Conservation (phyloP, 176 grass and related monocot genomes). For the Paspalum vaginatum region DNA sequence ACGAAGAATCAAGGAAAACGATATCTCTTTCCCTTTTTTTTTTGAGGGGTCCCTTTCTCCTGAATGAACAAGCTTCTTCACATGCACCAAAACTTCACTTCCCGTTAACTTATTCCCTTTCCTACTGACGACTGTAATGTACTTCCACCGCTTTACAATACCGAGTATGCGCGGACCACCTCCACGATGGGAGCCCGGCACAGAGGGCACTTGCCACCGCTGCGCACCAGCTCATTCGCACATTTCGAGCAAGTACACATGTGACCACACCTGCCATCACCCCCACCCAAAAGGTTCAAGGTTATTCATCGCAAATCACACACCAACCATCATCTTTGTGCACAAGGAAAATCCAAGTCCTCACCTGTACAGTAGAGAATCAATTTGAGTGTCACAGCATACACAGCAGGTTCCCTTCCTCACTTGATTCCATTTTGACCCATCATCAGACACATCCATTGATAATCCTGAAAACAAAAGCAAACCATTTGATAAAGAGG, state of each 20-base stretch:
- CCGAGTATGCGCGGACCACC: conserved; percentile 87
- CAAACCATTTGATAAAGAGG: not conserved
- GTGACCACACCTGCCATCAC: conserved; percentile 78
- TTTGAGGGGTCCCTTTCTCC: not conserved
- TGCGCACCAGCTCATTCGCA: conserved; percentile 83
- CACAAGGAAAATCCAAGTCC: not conserved
- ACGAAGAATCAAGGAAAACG: conserved; percentile 18
- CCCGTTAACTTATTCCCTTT: conserved; percentile 47
- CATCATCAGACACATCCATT: conserved; percentile 62
- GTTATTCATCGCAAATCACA: not conserved
- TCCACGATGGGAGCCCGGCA: conserved; percentile 93
- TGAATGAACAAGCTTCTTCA: not conserved
- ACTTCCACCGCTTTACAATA: conserved; percentile 54
- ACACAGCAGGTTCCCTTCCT: conserved; percentile 91
- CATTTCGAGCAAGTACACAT: conserved; percentile 99
- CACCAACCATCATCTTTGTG: not conserved
- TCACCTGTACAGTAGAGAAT: conserved; percentile 96
- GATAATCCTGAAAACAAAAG: conserved; percentile 39
- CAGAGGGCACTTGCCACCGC: conserved; percentile 87
- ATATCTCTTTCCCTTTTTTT: not conserved
- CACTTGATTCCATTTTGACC: conserved; percentile 94
- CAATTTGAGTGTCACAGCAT: conserved; percentile 90
- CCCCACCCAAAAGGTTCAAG: conserved; percentile 15
- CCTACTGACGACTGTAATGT: conserved; percentile 33
- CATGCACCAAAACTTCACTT: conserved; percentile 60